Conservation (phyloP, 257 asterid species). For the Linaria vulgaris region DNA sequence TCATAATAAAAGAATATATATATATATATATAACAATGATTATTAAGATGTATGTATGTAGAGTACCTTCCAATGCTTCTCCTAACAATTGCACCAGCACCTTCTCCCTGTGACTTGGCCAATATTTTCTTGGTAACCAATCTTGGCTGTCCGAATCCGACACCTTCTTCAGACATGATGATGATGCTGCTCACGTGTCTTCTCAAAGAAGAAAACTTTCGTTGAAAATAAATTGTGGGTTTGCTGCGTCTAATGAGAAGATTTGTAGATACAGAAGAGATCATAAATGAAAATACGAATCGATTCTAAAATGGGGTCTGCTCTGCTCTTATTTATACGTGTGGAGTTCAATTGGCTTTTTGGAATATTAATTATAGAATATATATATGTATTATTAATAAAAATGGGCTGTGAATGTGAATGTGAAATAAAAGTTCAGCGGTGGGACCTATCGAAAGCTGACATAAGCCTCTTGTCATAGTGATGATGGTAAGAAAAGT, state of each 20-base stretch:
- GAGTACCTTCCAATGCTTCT: slow-evolving; percentile 97
- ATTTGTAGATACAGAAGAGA: slow-evolving; percentile 30
- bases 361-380: too few species aligned
- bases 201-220: slow-evolving; percentile 10
- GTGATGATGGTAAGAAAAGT: slow-evolving; percentile 14
- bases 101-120: slow-evolving; percentile 75
- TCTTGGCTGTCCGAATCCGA: slow-evolving; percentile 60
- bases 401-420: not conserved
- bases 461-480: slow-evolving; percentile 42
- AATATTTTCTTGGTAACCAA: slow-evolving; percentile 60
- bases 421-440: too few species aligned
- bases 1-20: not conserved
- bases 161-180: slow-evolving; percentile 46
- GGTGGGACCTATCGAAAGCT: too few species aligned
- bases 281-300: slow-evolving; percentile 20
- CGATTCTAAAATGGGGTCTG: too few species aligned
- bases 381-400: too few species aligned
- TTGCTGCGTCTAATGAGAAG: slow-evolving; percentile 27
- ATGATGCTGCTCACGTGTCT: too few species aligned
- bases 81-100: slow-evolving; percentile 75
- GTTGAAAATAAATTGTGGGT: slow-evolving; percentile 11
- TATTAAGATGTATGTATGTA: too few species aligned
- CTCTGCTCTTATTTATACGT: too few species aligned
- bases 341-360: too few species aligned
- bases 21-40: too few species aligned